These are phyloP conservation scores for Daedalea quercina DNA, from an alignment of 768 basidiomycete genomes.

Conservation along the genomic window DNA sequence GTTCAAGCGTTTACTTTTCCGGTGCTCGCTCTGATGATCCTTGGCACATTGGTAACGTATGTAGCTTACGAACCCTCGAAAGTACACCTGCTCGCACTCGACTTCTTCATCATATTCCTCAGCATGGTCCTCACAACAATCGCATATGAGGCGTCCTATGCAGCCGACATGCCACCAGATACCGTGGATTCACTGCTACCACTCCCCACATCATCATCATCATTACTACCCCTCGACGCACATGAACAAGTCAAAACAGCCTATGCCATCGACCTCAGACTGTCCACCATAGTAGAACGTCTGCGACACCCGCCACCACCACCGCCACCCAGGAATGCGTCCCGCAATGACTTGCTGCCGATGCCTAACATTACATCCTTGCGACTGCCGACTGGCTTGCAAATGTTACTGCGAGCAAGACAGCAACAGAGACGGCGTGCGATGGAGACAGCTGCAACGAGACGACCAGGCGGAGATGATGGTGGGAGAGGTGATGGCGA, in stretches of 20 bases:
- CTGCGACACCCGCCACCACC: constrained; percentile 48
- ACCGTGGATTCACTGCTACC: constrained; percentile 34
- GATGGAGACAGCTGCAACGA: constrained; percentile 8
- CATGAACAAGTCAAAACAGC: constrained; percentile 19
- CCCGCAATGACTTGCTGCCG: constrained; percentile 12
- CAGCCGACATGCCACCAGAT: constrained; percentile 32
- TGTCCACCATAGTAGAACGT: constrained; percentile 46
- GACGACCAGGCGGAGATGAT: constrained; percentile 30
- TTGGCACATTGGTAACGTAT: too few species aligned
- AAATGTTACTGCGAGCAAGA: constrained; percentile 42
- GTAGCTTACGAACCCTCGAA: constrained; percentile 55
- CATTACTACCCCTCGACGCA: constrained; percentile 7
- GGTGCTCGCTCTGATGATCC: too few species aligned
- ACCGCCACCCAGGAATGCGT: constrained; percentile 9
- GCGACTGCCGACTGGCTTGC: constrained; percentile 40
- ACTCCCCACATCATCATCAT: constrained; percentile 23
- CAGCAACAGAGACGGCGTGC: constrained; percentile 33
- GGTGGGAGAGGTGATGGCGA: constrained; percentile 17
- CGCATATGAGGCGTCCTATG: constrained; percentile 55
- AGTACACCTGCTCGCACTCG: constrained; percentile 57
- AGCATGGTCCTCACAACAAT: constrained; percentile 62
- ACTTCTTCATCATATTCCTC: constrained; percentile 60
- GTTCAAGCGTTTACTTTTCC: too few species aligned
- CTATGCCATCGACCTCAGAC: constrained; percentile 59
- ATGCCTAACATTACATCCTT: constrained; percentile 36